Evolutionary conservation across 2,329 filamentous ascomycete genomes (phyloP).

Genomic region (Intubia oerlemansii): DNA sequence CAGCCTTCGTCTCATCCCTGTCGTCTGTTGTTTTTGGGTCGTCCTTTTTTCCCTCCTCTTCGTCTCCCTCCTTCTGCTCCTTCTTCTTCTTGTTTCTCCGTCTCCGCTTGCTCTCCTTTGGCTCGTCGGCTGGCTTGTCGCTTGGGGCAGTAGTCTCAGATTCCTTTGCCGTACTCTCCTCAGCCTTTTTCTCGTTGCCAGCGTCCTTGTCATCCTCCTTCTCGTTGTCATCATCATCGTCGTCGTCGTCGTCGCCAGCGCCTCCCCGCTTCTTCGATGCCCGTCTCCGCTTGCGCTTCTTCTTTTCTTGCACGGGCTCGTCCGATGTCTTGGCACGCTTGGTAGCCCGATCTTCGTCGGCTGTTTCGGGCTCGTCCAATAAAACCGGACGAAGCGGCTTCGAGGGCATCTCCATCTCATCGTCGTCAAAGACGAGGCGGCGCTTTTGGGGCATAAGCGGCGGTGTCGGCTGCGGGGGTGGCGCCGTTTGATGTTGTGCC

Average conservation of each 20-base stretch:
- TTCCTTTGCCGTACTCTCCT: background rate
- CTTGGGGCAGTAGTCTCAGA: no score
- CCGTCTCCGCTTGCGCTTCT: constrained; percentile 6
- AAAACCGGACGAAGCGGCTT: background rate
- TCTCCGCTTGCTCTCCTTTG: background rate
- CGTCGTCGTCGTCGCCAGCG: constrained; percentile 1
- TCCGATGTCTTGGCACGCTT: constrained; percentile 2
- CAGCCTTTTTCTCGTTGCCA: background rate
- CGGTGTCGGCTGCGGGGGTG: constrained; percentile 4
- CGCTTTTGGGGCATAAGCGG: constrained; percentile 2
- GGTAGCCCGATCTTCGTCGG: background rate
- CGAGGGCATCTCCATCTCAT: constrained; percentile 2
- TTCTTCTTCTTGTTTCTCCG: background rate
- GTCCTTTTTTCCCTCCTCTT: constrained; percentile 10
- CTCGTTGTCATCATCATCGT: background rate
- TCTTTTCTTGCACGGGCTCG: constrained; percentile 1
- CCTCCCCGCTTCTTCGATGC: constrained; percentile 6
- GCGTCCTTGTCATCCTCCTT: background rate
- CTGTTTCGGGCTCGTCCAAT: constrained; percentile 1
- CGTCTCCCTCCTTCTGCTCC: constrained; percentile 2
- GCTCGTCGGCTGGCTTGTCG: no score
- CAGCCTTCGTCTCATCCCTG: no score
- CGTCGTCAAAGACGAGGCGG: constrained; percentile 11
- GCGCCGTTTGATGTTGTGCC: constrained; percentile 2
- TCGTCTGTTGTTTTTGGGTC: constrained; percentile 5